Percentiles rank a stretch among this genome's conserved stretches.
Evolutionary conservation across 2,329 filamentous ascomycete species (phyloP).

Genomic region (Xylariaceae sp.): DNA sequence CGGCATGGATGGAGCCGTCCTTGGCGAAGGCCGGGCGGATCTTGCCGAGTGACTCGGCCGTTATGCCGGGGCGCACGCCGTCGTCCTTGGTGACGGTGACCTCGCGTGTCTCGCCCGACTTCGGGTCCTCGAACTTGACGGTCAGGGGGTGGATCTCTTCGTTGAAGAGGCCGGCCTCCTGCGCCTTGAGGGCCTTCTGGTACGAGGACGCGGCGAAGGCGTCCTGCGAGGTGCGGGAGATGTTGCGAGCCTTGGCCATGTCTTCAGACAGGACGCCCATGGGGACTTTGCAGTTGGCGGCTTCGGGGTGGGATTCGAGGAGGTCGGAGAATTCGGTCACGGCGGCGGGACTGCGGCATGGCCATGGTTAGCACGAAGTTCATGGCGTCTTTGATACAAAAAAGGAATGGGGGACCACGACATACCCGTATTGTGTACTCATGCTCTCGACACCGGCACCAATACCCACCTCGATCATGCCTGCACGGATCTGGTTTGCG

Average conservation of each 20-base stretch:
- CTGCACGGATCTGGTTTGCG: slow-evolving; percentile 83
- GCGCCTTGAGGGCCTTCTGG: slow-evolving; percentile 82
- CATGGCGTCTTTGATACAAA: background rate
- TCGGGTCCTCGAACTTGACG: slow-evolving; percentile 85
- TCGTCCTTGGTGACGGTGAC: slow-evolving; percentile 84
- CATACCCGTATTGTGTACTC: slow-evolving; percentile 83
- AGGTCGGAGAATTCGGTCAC: slow-evolving; percentile 91
- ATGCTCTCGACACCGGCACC: slow-evolving; percentile 97
- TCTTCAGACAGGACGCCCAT: slow-evolving; percentile 93
- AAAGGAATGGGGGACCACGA: background rate
- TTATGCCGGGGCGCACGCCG: slow-evolving; percentile 80
- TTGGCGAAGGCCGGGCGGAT: slow-evolving; percentile 87
- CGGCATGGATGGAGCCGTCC: slow-evolving; percentile 90
- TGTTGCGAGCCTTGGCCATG: slow-evolving; percentile 82
- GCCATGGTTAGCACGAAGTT: background rate
- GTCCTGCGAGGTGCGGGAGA: slow-evolving; percentile 73
- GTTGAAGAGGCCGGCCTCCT: slow-evolving; percentile 84
- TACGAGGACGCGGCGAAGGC: slow-evolving; percentile 92
- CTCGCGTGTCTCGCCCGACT: slow-evolving; percentile 79
- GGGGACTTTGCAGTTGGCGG: slow-evolving; percentile 94
- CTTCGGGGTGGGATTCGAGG: slow-evolving; percentile 73
- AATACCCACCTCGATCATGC: slow-evolving; percentile 93
- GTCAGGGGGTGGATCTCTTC: slow-evolving; percentile 85
- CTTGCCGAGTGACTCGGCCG: slow-evolving; percentile 82
- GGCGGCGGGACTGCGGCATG: slow-evolving; percentile 60